Evolutionary conservation across 176 grass and related monocot genomes (phyloP).

Genomic region (Chloris gayana): DNA sequence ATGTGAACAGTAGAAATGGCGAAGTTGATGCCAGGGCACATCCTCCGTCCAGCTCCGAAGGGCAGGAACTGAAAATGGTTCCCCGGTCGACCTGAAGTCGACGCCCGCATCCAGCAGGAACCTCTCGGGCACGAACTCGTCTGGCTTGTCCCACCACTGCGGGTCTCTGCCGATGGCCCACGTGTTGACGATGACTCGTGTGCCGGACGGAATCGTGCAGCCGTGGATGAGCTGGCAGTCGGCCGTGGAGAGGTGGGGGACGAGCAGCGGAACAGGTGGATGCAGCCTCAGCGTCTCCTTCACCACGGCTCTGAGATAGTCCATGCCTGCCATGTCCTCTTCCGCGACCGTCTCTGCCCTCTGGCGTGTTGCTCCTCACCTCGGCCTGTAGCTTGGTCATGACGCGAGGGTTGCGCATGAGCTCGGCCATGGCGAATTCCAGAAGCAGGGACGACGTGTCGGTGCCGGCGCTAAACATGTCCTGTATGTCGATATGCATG

Average conservation of each 20-base stretch:
- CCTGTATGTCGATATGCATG: too few relatives aligned
- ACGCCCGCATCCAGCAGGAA: not conserved
- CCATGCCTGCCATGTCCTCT: conserved; percentile 22
- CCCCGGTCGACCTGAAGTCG: conserved; percentile 34
- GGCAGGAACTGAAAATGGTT: conserved; percentile 26
- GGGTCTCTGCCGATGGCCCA: conserved; percentile 24
- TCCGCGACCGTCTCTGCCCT: conserved; percentile 28
- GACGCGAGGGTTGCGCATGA: conserved; percentile 21
- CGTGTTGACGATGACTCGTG: conserved; percentile 40
- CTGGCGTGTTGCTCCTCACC: conserved; percentile 19
- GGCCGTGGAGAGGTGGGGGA: conserved; percentile 17
- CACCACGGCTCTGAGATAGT: conserved; percentile 36
- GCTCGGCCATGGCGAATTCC: conserved; percentile 53
- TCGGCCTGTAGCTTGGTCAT: conserved; percentile 54
- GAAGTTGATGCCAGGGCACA: conserved; percentile 53
- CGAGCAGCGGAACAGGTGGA: conserved; percentile 40
- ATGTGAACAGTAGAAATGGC: conserved; percentile 49
- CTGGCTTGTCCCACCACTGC: not conserved
- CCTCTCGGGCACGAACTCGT: conserved; percentile 39
- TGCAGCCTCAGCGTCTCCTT: conserved; percentile 54
- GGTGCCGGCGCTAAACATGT: conserved; percentile 55
- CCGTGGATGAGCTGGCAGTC: conserved; percentile 5
- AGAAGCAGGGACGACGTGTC: conserved; percentile 50
- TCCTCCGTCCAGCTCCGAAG: conserved; percentile 35
- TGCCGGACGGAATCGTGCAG: conserved; percentile 38